Evolutionary conservation across 352 stramenopile species (phyloP).

Genomic region (Aphanomyces astaci): DNA sequence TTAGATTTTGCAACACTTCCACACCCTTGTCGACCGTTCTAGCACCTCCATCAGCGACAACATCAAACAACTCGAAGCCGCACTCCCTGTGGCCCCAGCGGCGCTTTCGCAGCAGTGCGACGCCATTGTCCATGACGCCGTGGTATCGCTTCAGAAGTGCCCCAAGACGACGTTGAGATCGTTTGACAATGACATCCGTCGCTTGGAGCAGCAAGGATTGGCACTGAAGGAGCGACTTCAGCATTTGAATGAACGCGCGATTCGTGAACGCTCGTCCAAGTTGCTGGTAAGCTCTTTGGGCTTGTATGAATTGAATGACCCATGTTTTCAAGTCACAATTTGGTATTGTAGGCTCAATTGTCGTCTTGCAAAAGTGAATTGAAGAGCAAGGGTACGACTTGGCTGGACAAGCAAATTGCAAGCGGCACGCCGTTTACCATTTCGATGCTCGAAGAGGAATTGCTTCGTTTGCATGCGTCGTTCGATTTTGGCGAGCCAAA

Average conservation of each 20-base stretch:
- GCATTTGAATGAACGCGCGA: conserved; percentile 15
- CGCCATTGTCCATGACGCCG: neutral
- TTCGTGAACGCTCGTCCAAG: conserved; percentile 11
- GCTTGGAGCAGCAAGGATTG: conserved; percentile 12
- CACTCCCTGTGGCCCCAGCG: neutral
- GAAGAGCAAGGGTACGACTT: conserved; percentile 11
- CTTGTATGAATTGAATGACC: neutral
- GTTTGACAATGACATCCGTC: conserved; percentile 10
- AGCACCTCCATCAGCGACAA: neutral
- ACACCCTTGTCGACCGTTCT: conserved; percentile 1
- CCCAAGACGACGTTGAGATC: neutral
- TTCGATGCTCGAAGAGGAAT: conserved; percentile 19
- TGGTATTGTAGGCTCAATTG: neutral
- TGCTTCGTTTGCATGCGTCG: neutral
- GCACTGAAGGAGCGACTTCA: conserved; percentile 18
- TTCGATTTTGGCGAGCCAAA: neutral
- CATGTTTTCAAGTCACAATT: no score
- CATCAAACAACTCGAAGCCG: neutral
- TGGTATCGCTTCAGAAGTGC: conserved; percentile 3
- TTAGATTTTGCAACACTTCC: conserved; percentile 15
- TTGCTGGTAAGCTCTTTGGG: neutral
- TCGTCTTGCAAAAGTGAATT: conserved; percentile 8
- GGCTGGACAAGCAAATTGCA: conserved; percentile 16
- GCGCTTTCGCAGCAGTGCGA: neutral
- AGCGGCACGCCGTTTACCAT: conserved; percentile 13